Evolutionary conservation across 257 asterid genomes (phyloP).

Genomic region (Primulina eburnea): DNA sequence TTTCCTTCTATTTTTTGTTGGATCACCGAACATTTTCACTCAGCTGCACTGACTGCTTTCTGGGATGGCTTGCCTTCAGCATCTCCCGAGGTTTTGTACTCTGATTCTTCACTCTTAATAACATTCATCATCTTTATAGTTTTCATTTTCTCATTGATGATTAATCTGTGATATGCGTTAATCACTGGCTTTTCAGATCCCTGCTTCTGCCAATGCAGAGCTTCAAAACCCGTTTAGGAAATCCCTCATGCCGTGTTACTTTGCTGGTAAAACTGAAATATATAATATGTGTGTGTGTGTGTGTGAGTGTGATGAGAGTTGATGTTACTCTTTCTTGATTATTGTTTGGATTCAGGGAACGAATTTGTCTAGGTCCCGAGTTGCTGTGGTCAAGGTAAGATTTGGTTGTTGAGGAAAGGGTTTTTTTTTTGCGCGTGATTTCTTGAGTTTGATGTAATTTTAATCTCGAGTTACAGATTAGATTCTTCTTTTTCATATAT

Average conservation of each 20-base stretch:
- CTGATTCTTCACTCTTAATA: neutral
- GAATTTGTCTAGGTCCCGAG: conserved; percentile 12
- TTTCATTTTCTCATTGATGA: too few relatives aligned
- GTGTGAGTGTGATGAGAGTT: neutral
- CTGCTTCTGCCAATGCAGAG: conserved; percentile 54
- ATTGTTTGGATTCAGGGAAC: too few relatives aligned
- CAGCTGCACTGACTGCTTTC: too few relatives aligned
- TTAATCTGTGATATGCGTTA: conserved; percentile 14
- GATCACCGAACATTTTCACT: too few relatives aligned
- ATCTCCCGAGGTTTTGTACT: conserved; percentile 53
- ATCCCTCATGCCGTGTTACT: conserved; percentile 33
- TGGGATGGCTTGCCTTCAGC: conserved; percentile 74
- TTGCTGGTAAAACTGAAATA: conserved; percentile 40
- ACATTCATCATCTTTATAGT: too few relatives aligned
- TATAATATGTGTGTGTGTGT: too few relatives aligned
- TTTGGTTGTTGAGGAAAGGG: conserved; percentile 10
- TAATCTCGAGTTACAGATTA: conserved; percentile 2
- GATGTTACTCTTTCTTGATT: neutral
- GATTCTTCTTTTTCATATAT: neutral
- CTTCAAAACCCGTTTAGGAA: conserved; percentile 39
- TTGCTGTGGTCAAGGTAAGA: conserved; percentile 37
- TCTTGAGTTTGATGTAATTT: neutral
- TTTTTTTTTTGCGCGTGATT: neutral
- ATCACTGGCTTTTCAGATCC: conserved; percentile 42
- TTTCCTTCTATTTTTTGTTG: too few relatives aligned